Base-by-base conservation (phyloP, 176 grass and related monocot genomes). In the Triticum timopheevii region DNA sequence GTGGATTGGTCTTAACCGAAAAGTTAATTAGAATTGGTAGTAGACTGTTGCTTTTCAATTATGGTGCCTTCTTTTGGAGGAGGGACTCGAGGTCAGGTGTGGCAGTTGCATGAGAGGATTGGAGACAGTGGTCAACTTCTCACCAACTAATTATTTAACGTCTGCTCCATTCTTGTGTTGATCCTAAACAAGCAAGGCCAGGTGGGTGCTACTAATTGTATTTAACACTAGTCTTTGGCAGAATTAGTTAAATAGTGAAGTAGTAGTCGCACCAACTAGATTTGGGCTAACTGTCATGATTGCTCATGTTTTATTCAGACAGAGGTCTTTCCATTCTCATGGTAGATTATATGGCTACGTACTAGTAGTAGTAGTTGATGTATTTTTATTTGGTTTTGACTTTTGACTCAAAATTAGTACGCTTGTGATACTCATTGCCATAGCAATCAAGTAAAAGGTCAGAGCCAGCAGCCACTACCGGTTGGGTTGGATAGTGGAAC, bases 61-160 rank as follows among this genome's bases (percentile, higher is more conserved):
- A 74, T 79, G 25, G 16, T 19, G 50, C 50, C 42, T 45, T 45
- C 42, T 28, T 38, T 83, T 62, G 65, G 79, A 59, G 68, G 80
- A 76, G 69, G 56, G 85, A 42, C 80, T 87, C 67, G 80, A 86
- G 54, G 72, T 17, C 52, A 8, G 52, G 27, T 71, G 80, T 61
- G 23, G 73, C 69, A 47, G 66, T 49, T 87, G 31, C 84, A 79
- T 80, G 56, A 44, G 40, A 49, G 13, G 13, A 79, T 64, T 0
- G 45, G 0, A 9, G 56, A 7, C 56, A 22, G 73, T 40, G 8
- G 66, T 34, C 54, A 68, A 83, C 73, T 83, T 83, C 7, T 66
- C 40, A 83, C 84, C 84, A 66, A 79, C 80, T 83, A 34, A 20
- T n/a, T 65, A 24, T 33, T 42, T 33, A 64, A 58, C 40, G 5